These are phyloP conservation scores for Taiozyma sp. DNA, from an alignment of 1,139 yeast species.

Conservation along the genomic window DNA sequence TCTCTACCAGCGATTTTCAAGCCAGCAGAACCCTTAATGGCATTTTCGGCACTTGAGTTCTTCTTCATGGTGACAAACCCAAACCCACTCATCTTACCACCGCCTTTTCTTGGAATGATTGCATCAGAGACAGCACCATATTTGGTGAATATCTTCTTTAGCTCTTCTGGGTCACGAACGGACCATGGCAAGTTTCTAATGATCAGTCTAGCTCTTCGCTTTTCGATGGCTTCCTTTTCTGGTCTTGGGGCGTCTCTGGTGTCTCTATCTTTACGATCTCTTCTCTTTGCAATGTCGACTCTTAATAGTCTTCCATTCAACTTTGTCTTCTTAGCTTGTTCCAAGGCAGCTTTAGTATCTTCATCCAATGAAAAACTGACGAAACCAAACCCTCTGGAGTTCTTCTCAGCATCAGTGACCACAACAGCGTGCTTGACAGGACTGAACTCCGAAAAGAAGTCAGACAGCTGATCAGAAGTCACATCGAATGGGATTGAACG, in stretches of 20 bases:
- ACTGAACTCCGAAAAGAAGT: conserved; percentile 83
- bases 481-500: conserved; percentile 79
- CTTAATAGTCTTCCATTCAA: conserved; percentile 64
- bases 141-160: conserved; percentile 65
- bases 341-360: conserved; percentile 76
- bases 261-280: conserved; percentile 58
- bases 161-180: conserved; percentile 68
- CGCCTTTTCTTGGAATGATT: conserved; percentile 80
- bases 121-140: conserved; percentile 91
- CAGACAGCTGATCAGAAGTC: conserved; percentile 74
- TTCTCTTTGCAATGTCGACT: conserved; percentile 87
- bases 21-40: conserved; percentile 69
- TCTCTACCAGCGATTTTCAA: conserved; percentile 85
- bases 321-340: conserved; percentile 59
- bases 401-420: conserved; percentile 70
- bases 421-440: conserved; percentile 96
- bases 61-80: conserved; percentile 92
- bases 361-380: conserved; percentile 85
- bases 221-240: conserved; percentile 32
- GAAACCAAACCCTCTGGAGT: conserved; percentile 91
- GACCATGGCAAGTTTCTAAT: conserved; percentile 96
- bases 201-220: conserved; percentile 79
- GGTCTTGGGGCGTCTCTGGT: conserved; percentile 19
- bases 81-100: conserved; percentile 91
- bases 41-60: conserved; percentile 71